phyloP scores from a whole-genome alignment of 2,329 filamentous ascomycete species.

The Coniochaeta sp. region DNA sequence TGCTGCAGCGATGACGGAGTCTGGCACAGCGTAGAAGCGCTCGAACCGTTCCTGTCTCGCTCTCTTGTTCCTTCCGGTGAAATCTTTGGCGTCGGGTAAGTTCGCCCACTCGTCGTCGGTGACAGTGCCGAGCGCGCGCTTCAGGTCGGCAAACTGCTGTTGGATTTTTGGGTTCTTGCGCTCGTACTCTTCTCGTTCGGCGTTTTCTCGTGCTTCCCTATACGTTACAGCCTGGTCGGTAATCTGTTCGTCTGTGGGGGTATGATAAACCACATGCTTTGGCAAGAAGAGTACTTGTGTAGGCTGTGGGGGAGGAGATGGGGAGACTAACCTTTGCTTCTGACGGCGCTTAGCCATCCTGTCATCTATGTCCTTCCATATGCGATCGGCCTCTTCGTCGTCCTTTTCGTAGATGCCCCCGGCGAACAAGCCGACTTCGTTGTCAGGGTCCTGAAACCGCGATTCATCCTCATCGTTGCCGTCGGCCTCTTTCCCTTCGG shows the following conservation, averaged over 20 bases:
- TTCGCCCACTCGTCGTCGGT: constrained; percentile 96
- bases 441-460: constrained; percentile 91
- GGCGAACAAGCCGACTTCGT: constrained; percentile 91
- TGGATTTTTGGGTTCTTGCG: constrained; percentile 97
- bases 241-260: constrained; percentile 64
- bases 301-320: constrained; percentile 6
- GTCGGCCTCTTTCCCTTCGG: constrained; percentile 44
- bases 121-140: constrained; percentile 79
- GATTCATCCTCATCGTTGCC: constrained; percentile 70
- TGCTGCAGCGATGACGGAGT: constrained; percentile 87
- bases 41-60: constrained; percentile 76
- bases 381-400: constrained; percentile 93
- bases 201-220: constrained; percentile 90
- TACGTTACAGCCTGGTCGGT: constrained; percentile 59
- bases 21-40: constrained; percentile 91
- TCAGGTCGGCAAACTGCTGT: constrained; percentile 94
- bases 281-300: constrained; percentile 18
- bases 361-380: constrained; percentile 93
- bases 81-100: constrained; percentile 89
- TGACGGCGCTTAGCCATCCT: constrained; percentile 90
- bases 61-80: constrained; percentile 88
- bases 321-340: constrained; percentile 69
- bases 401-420: constrained; percentile 95
- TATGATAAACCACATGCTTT: constrained; percentile 56
- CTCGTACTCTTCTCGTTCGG: constrained; percentile 92